phyloP scores from a whole-genome alignment of 352 stramenopile genomes.

The Albugo candida region DNA sequence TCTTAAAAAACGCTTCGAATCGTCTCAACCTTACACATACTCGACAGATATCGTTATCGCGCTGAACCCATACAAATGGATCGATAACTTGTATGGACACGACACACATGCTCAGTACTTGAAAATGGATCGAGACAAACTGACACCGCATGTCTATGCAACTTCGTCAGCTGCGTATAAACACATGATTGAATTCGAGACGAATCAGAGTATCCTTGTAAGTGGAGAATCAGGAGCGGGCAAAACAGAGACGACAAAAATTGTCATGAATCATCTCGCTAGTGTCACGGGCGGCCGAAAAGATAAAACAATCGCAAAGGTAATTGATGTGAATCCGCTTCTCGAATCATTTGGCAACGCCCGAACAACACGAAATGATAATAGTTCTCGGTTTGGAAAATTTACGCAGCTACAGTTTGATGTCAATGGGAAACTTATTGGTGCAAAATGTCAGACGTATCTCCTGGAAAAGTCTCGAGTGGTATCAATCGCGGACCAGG shows the following conservation, averaged over 20 bases:
- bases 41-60: constrained; percentile 96
- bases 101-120: constrained; percentile 72
- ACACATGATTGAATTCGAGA: constrained; percentile 48
- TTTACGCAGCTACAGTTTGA: constrained; percentile 83
- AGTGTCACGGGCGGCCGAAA: constrained; percentile 63
- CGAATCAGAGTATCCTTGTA: constrained; percentile 79
- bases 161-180: constrained; percentile 75
- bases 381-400: constrained; percentile 81
- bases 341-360: constrained; percentile 90
- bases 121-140: constrained; percentile 34
- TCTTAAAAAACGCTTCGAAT: constrained; percentile 79
- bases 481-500: constrained; percentile 85
- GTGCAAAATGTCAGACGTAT: constrained; percentile 86
- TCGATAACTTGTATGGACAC: constrained; percentile 81
- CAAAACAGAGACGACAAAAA: constrained; percentile 97
- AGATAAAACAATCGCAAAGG: constrained; percentile 78
- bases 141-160: constrained; percentile 68
- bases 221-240: constrained; percentile 73
- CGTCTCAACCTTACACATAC: constrained; percentile 92
- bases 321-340: constrained; percentile 84
- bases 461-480: constrained; percentile 93
- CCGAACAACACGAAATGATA: constrained; percentile 88
- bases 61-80: constrained; percentile 95
- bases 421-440: constrained; percentile 47
- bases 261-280: constrained; percentile 79